A percentile compares a stretch with the other conserved stretches of the same genome.
These are phyloP conservation scores for Colletotrichum sansevieriae DNA, from an alignment of 2,329 filamentous ascomycete species.

Conservation along the genomic window DNA sequence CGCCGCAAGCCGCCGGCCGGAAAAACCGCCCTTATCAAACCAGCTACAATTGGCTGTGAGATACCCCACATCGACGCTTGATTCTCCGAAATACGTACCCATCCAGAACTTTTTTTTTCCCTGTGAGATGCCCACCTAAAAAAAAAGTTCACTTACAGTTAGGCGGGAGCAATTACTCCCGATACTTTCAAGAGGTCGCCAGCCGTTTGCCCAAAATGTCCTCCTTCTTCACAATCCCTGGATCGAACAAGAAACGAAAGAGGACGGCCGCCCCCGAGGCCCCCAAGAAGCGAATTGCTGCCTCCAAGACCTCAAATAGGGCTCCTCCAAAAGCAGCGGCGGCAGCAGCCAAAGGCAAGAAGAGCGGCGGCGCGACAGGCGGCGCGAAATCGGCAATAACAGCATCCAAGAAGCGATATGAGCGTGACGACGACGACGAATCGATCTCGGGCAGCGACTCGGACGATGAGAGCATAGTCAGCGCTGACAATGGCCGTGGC, in stretches of 20 bases:
- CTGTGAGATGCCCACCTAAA: slow-evolving; percentile 41
- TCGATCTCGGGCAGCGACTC: slow-evolving; percentile 90
- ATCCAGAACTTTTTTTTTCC: slow-evolving; percentile 57
- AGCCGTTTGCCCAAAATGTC: slow-evolving; percentile 73
- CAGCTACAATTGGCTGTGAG: slow-evolving; percentile 13
- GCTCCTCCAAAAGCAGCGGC: slow-evolving; percentile 56
- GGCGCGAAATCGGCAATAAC: slow-evolving; percentile 48
- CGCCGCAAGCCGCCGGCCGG: slow-evolving; percentile 44
- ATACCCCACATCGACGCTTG: slow-evolving; percentile 30
- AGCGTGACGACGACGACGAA: slow-evolving; percentile 65
- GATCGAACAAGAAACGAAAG: slow-evolving; percentile 92
- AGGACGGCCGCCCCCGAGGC: slow-evolving; percentile 67
- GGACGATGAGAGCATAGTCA: slow-evolving; percentile 67
- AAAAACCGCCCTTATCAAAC: slow-evolving; percentile 21
- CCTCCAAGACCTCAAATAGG: slow-evolving; percentile 58
- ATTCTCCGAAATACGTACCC: slow-evolving; percentile 40
- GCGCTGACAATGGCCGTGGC: slow-evolving; percentile 49
- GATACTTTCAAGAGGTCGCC: slow-evolving; percentile 32
- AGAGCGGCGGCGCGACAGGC: neutral
- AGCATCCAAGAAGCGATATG: slow-evolving; percentile 60
- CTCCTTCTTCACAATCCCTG: slow-evolving; percentile 93
- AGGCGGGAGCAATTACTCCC: slow-evolving; percentile 46
- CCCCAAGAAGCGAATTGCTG: slow-evolving; percentile 71
- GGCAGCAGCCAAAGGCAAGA: slow-evolving; percentile 45
- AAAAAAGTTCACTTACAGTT: slow-evolving; percentile 42